phyloP scores from a whole-genome alignment of 768 basidiomycete genomes.

The Galerina sulciceps region DNA sequence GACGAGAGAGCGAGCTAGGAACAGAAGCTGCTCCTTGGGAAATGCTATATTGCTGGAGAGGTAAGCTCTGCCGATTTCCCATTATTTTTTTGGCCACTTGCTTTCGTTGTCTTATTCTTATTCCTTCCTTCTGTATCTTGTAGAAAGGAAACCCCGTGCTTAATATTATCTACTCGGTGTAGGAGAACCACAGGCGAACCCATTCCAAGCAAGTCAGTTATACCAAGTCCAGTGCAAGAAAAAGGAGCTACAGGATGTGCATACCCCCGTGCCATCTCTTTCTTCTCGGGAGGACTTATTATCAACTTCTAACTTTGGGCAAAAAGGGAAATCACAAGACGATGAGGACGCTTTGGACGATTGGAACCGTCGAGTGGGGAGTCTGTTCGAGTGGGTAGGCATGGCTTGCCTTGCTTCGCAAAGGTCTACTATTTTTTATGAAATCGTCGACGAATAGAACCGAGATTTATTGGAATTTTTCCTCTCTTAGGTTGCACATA shows the following conservation, averaged over 20 bases:
- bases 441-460: not conserved
- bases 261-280: conserved; percentile 43
- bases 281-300: conserved; percentile 27
- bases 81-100: not conserved
- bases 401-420: conserved; percentile 71
- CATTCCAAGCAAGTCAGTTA: conserved; percentile 16
- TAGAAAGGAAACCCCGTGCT: not conserved
- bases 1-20: conserved; percentile 35
- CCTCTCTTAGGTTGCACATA: conserved; percentile 49
- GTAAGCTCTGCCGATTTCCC: conserved; percentile 14
- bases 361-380: conserved; percentile 47
- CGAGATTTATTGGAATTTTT: not conserved
- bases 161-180: not conserved
- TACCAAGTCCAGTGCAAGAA: conserved; percentile 28
- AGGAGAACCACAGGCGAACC: conserved; percentile 20
- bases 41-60: conserved; percentile 42
- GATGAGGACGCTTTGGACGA: conserved; percentile 44
- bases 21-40: conserved; percentile 43
- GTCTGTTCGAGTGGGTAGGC: conserved; percentile 75
- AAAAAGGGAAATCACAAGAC: not conserved
- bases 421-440: conserved; percentile 42
- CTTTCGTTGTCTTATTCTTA: not conserved
- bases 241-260: conserved; percentile 35
- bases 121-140: not conserved
- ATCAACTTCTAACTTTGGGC: conserved; percentile 8